Percentiles rank a stretch among this genome's conserved stretches.
Conservation (phyloP, 2,329 filamentous ascomycete species). For the Beauveria australis region DNA sequence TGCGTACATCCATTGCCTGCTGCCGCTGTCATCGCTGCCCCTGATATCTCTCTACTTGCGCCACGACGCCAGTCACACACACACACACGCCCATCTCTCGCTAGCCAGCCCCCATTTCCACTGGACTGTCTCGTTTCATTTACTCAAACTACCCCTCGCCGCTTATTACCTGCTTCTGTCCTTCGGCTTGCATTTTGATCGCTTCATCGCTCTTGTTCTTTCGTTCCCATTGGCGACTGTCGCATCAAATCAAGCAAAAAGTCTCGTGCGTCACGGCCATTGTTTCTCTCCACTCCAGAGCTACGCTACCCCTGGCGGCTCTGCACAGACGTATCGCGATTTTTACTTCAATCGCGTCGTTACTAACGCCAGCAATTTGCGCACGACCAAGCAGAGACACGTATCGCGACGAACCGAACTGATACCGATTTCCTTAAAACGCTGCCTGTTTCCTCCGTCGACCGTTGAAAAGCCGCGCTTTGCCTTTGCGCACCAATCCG, state of each 20-base stretch:
- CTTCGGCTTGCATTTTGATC: neutral
- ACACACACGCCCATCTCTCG: conserved; percentile 1
- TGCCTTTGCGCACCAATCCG: conserved; percentile 12
- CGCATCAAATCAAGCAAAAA: neutral
- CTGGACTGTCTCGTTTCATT: neutral
- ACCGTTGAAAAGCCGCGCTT: neutral
- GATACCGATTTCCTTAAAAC: neutral
- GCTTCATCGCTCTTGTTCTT: neutral
- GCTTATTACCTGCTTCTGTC: neutral
- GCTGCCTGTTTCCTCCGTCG: conserved; percentile 4
- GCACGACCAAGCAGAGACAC: neutral
- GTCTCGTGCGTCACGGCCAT: neutral
- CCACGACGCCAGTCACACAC: conserved; percentile 6
- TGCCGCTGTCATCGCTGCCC: neutral
- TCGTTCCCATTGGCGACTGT: neutral
- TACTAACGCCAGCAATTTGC: neutral
- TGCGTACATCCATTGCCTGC: neutral
- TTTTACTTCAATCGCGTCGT: neutral
- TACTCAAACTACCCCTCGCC: conserved; percentile 7
- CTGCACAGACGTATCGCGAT: neutral
- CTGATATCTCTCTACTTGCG: neutral
- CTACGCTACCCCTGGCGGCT: neutral
- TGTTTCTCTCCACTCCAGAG: neutral
- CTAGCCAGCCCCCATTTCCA: neutral
- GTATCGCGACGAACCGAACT: neutral